A percentile compares a stretch with the other conserved stretches of the same genome.
phyloP scores from a whole-genome alignment of 108 stramenopile species.

The Nitzschia palea region DNA sequence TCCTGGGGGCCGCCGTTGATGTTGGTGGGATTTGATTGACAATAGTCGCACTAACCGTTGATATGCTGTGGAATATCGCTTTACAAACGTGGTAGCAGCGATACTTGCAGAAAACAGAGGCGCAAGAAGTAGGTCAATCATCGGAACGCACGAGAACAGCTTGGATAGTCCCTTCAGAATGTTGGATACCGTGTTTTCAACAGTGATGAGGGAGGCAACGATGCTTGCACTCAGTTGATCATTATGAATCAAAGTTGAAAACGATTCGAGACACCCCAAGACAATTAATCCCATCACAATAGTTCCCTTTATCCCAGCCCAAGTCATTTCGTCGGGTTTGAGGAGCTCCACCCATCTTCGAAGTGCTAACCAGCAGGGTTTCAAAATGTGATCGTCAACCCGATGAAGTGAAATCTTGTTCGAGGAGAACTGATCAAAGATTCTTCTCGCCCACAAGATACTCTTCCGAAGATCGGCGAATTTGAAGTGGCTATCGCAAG shows the following conservation, averaged over 20 bases:
- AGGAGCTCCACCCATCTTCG: neutral
- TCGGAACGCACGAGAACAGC: neutral
- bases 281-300: conserved; percentile 17
- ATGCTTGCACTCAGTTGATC: neutral
- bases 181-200: conserved; percentile 9
- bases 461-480: neutral
- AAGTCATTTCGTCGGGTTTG: neutral
- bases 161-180: conserved; percentile 19
- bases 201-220: conserved; percentile 8
- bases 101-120: conserved; percentile 16
- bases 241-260: neutral
- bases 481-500: too few relatives aligned
- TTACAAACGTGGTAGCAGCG: conserved; percentile 9
- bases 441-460: neutral
- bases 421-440: neutral
- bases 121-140: conserved; percentile 9
- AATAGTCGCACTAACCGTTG: conserved; percentile 13
- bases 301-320: conserved; percentile 6
- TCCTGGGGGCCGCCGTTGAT: neutral
- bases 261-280: conserved; percentile 9
- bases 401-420: neutral
- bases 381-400: neutral
- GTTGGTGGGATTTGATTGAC: neutral
- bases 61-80: conserved; percentile 18
- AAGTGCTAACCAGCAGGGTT: neutral